Evolutionary conservation across 2,329 filamentous ascomycete species (phyloP).

Genomic region (Pseudocercospora vitis): DNA sequence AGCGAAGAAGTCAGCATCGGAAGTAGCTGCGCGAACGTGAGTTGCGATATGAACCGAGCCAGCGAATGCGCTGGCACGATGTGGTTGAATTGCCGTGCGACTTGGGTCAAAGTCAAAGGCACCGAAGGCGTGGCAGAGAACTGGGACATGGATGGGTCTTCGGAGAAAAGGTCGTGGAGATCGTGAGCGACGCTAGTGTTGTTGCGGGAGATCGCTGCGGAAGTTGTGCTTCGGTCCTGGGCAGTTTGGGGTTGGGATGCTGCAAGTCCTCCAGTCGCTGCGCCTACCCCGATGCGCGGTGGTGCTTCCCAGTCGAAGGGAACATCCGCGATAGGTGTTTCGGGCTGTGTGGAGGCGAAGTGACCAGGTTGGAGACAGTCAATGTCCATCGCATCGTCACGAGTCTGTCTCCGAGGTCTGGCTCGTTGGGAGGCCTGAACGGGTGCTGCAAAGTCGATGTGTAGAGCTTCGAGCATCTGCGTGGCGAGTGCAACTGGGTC

Average conservation of each 20-base stretch:
- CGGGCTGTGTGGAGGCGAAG: slow-evolving; percentile 82
- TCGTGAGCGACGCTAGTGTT: slow-evolving; percentile 1
- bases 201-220: slow-evolving; percentile 22
- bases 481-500: slow-evolving; percentile 87
- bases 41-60: slow-evolving; percentile 86
- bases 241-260: slow-evolving; percentile 43
- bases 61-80: slow-evolving; percentile 85
- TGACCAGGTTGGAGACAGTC: slow-evolving; percentile 49
- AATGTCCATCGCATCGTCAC: slow-evolving; percentile 64
- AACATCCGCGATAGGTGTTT: slow-evolving; percentile 67
- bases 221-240: slow-evolving; percentile 32
- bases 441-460: slow-evolving; percentile 78
- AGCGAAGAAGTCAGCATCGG: slow-evolving; percentile 78
- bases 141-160: slow-evolving; percentile 81
- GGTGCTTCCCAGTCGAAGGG: slow-evolving; percentile 88
- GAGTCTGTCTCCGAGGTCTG: slow-evolving; percentile 33
- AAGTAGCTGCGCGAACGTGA: slow-evolving; percentile 71
- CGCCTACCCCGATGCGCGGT: slow-evolving; percentile 53
- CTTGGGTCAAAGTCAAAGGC: slow-evolving; percentile 82
- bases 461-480: slow-evolving; percentile 86
- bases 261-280: slow-evolving; percentile 32
- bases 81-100: slow-evolving; percentile 82
- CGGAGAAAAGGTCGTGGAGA: slow-evolving; percentile 65
- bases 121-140: slow-evolving; percentile 79
- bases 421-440: slow-evolving; percentile 55